Evolutionary conservation across 2,329 filamentous ascomycete genomes (phyloP).

Genomic region (Hypoxylon rubiginosum): DNA sequence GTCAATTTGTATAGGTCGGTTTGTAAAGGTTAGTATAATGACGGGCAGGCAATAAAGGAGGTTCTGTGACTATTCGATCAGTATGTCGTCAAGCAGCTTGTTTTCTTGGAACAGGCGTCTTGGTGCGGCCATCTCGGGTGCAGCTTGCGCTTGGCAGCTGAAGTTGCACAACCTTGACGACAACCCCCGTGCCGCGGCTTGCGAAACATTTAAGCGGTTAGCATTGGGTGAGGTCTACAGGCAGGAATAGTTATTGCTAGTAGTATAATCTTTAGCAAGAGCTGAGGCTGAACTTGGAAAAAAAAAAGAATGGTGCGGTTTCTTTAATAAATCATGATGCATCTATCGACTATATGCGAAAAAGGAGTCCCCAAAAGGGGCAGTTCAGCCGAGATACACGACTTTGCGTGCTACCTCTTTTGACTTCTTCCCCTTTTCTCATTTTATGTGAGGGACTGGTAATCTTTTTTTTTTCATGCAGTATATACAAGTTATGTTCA

Average conservation of each 20-base stretch:
- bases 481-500: background rate
- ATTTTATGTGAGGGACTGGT: too few relatives aligned
- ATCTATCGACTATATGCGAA: background rate
- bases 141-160: constrained; percentile 36
- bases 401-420: too few relatives aligned
- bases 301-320: too few relatives aligned
- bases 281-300: too few relatives aligned
- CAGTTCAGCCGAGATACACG: background rate
- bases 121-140: background rate
- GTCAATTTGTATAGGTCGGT: background rate
- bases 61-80: background rate
- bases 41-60: background rate
- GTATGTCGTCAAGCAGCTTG: background rate
- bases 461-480: too few relatives aligned
- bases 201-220: too few relatives aligned
- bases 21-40: background rate
- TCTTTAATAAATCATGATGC: too few relatives aligned
- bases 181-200: background rate
- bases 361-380: background rate
- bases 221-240: too few relatives aligned
- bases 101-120: background rate
- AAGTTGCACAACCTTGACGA: constrained; percentile 26
- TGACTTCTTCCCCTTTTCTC: too few relatives aligned
- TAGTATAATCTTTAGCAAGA: too few relatives aligned
- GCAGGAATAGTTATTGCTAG: too few relatives aligned